Evolutionary conservation across 164 flowering plant genomes (phyloP), one percentile per base, ranked within the genome.

Genomic region (Piper longum): DNA sequence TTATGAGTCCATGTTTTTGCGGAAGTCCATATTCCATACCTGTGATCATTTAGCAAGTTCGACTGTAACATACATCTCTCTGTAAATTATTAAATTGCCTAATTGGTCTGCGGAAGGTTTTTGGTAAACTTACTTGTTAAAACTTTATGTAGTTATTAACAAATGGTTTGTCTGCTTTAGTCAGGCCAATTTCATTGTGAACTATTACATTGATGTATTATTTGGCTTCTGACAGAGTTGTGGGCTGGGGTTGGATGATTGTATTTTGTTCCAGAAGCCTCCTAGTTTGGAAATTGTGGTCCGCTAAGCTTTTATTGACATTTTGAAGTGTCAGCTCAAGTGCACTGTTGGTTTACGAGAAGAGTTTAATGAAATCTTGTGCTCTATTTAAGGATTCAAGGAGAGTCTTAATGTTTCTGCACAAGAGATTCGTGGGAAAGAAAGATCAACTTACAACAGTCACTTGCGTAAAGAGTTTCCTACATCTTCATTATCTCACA

Each of bases 371-470:
- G 14, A 48, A 5, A 48, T 48, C 9, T 48, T 48, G 14, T 12
- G 9, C 52, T 48, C 52, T 48, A 14, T 48, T 48, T 8, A 63
- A 41, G 45, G 48, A 42, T 62, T 63, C 65, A 41, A 76, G 69
- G 73, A 77, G 72, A 62, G 68, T 48, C 78, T 82, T 41, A 78
- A 74, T 52, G 59, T 86, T 63, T 76, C 71, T 64, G 88, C 83
- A 39, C 81, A 81, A 75, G 88, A 81, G 65, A 68, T 80, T 77
- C 88, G 85, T 61, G 80, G 77, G 57, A 78, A 62, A 73, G 87
- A 82, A 52, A 79, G 67, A 69, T 82, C 88, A 70, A 79, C 83
- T 41, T 86, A 86, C 63, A 75, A 74, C 70, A 75, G 79, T 17
- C 82, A 72, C 70, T 66, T 72, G 14, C 75, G 69, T 60, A 67